Percentiles rank a stretch among this genome's conserved stretches.
phyloP scores from a whole-genome alignment of 331 rosid genomes.

The Pyracantha coccinea region DNA sequence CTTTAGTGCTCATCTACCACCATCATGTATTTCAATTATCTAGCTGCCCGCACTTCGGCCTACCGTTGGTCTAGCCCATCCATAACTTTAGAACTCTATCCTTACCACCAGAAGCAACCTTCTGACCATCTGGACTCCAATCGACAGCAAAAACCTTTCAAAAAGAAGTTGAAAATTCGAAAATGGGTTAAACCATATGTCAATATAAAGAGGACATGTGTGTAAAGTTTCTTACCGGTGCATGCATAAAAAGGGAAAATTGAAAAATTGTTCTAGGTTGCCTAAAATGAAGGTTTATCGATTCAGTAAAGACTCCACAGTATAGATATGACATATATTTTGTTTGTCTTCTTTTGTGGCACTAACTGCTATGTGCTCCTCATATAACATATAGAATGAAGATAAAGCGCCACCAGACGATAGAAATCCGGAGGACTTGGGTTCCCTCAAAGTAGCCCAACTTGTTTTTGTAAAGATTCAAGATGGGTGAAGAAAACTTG shows the following conservation, averaged over 20 bases:
- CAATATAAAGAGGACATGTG: too few species aligned
- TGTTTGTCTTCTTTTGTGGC: not conserved
- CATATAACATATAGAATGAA: not conserved
- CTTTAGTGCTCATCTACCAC: not conserved
- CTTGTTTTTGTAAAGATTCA: not conserved
- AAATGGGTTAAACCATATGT: conserved; percentile 4
- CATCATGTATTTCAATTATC: not conserved
- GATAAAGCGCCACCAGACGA: not conserved
- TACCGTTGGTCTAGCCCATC: conserved; percentile 59
- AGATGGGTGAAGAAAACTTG: not conserved
- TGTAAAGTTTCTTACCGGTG: not conserved
- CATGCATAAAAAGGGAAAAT: not conserved
- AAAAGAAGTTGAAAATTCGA: not conserved
- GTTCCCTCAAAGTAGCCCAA: not conserved
- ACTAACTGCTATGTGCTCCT: not conserved
- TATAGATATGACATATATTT: not conserved
- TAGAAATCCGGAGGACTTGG: not conserved
- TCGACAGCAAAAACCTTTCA: conserved; percentile 83
- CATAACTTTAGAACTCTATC: conserved; percentile 89
- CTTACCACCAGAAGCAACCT: conserved; percentile 96
- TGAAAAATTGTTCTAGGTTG: not conserved
- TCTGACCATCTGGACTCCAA: conserved; percentile 99
- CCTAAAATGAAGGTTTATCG: not conserved
- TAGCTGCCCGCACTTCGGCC: not conserved
- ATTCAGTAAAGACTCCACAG: not conserved